Evolutionary conservation across 768 basidiomycete species (phyloP), one percentile per base, ranked within the genome.

Genomic region (Pleurotus cornucopiae): DNA sequence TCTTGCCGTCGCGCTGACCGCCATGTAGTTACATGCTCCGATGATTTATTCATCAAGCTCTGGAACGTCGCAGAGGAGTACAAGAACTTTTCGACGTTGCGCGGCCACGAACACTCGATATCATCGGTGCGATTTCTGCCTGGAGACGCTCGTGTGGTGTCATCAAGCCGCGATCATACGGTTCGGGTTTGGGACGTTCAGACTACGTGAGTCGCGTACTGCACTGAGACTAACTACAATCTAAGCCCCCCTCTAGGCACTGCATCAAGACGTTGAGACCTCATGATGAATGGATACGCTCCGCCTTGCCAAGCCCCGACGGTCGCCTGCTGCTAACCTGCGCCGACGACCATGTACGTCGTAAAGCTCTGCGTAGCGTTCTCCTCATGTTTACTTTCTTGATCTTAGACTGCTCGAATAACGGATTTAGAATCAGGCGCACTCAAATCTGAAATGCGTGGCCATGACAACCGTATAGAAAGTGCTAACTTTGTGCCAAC

Each of bases 51-150:
- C 63, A 86, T 96, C 74, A 94, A 94, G 73, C 79, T 96, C 58
- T 96, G 94, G 94, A 91, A 94, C 69, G 83, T 87, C 13, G 80
- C 85, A 61, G 89, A 92, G 68, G 91, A 93, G 63, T 95, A 91
- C 80, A 92, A 91, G 74, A 94, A 92, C 67, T 78, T 79, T 57
- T 90, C 89, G 71, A 94, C 93, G 2, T 75, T 95, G 48, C 84
- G 87, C 55, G 94, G 93, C 6, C 94, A 96, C 64, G 94, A 96
- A 68, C 94, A 96, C 69, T 85, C 89, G 11, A 89, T 96, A 47
- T 94, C 94, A 9, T 84, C 85, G 23, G 92, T 88, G 1, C 82
- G 86, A 16, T 96, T 95, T 67, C 77, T 94, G 64, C 91, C 92
- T 0, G 85, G 86, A 49, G 94, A 93, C 66, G 88, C 88, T 66